Evolutionary conservation across 495 filamentous ascomycete genomes (phyloP), one percentile per base, ranked within the genome.

Genomic region (Neurospora hispaniola): DNA sequence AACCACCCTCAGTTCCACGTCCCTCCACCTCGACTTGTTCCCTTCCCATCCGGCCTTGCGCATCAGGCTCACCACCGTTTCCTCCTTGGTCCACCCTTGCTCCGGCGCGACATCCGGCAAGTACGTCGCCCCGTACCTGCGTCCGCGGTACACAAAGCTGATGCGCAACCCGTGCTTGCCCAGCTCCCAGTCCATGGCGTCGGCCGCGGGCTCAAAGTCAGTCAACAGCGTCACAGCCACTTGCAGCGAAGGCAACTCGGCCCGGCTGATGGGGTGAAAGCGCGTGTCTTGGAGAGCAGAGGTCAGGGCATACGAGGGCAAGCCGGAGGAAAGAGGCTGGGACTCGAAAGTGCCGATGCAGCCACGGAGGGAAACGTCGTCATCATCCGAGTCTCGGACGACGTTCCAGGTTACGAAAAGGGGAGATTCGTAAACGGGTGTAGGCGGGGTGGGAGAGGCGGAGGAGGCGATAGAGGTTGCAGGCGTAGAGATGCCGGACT

Each of bases 361-460:
- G 41, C 96, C 96, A 68, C 96, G 92, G 18, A 99, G 86, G 75
- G 89, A 90, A 74, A 76, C 71, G 38, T 87, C 88, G 38, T 87
- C 88, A 72, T 86, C 86, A 35, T 84, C 84, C 0, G 79, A 73
- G 5, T 66, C 54, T 31, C 16, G 89, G 39, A 92, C 70, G 1
- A 88, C 92, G 80, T 97, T 97, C 96, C 96, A 99, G 0, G 96
- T 98, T 16, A 99, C 92, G 80, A 99, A 99, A 16, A 99, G 85
- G 6, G 96, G 96, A 69, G 82, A 84, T 27, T 83, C 79, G 76
- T 82, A 78, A 27, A 82, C 73, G 44, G 59, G 23, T 62, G 54
- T 20, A 35, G n/a, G 73, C 27, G 10, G 70, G 9, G 70, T 42
- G n/a, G 69, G 69, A 16, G 44, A 75, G 44, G 74, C 40, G 35